phyloP scores from a whole-genome alignment of 345 rosid species.

The Acer yangbiense region DNA sequence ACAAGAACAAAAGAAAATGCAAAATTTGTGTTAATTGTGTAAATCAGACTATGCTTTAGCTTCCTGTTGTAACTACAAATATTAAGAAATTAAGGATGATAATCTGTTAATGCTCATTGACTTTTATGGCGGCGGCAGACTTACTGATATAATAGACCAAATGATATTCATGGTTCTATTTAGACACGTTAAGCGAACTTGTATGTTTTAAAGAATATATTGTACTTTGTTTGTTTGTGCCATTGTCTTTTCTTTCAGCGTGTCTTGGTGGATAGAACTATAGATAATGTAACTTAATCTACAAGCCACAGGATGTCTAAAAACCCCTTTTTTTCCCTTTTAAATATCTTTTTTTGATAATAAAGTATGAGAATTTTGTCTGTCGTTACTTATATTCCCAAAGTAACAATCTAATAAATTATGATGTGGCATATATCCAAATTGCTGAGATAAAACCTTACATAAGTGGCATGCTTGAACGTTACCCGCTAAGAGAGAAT shows the following conservation, averaged over 20 bases:
- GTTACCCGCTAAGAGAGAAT: background rate
- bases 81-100: slow-evolving; percentile 1
- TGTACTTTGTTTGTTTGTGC: slow-evolving; percentile 2
- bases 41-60: background rate
- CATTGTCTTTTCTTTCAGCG: background rate
- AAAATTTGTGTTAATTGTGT: background rate
- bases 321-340: background rate
- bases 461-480: background rate
- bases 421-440: background rate
- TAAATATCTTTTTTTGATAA: background rate
- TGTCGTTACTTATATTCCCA: background rate
- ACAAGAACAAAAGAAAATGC: background rate
- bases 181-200: background rate
- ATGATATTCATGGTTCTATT: background rate
- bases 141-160: background rate
- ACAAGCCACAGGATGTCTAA: background rate
- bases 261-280: background rate
- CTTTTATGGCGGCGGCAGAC: background rate
- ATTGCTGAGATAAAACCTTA: background rate
- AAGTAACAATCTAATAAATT: background rate
- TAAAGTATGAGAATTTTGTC: background rate
- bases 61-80: background rate
- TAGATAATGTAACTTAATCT: background rate
- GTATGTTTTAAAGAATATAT: background rate
- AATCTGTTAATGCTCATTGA: background rate